Evolutionary conservation across 2,329 filamentous ascomycete genomes (phyloP), one percentile per base, ranked within the genome.

Genomic region (Claviceps cyperi): DNA sequence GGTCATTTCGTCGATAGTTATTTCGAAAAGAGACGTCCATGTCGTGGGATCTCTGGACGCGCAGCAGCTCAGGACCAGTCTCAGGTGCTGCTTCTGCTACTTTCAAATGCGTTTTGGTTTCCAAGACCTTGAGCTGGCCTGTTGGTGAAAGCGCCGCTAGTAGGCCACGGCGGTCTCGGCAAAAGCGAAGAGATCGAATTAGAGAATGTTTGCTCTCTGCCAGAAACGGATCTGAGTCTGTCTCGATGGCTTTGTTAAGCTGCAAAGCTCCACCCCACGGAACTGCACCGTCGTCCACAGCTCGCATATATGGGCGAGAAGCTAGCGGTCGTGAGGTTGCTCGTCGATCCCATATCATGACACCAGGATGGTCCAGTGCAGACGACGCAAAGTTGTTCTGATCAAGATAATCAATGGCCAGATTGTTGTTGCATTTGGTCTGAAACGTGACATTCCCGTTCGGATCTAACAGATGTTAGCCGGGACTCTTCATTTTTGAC

Each of bases 351-450:
- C 86, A 91, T 35, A 91, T 74, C 62, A 84, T 81, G 48, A 91
- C 74, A 7, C 80, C 80, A 0, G 86, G 83, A 47, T 86, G 81
- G 52, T 86, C 84, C 13, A 86, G 69, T 2, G 83, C 83, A 14
- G 85, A 87, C 1, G 86, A 90, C 1, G 86, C 81, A 66, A 92
- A 91, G 64, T 89, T 91, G 58, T 92, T 89, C 55, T 83, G 80
- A 57, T 94, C 84, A 21, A 80, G 72, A 53, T 85, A 86, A 66
- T 92, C 86, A 53, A 92, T 86, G 15, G 85, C 78, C 50, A 92
- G 63, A 55, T 84, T 84, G 57, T 84, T 84, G 62, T 81, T 82
- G 58, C 78, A 81, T 56, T 77, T 79, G 4, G 80, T 84, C 53
- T 76, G 76, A 55, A 81, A 83, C n/a, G 71, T 78, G 46, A 77